Evolutionary conservation across 2,329 filamentous ascomycete genomes (phyloP), one percentile per base, ranked within the genome.

Genomic region (Epichloe gansuensis): DNA sequence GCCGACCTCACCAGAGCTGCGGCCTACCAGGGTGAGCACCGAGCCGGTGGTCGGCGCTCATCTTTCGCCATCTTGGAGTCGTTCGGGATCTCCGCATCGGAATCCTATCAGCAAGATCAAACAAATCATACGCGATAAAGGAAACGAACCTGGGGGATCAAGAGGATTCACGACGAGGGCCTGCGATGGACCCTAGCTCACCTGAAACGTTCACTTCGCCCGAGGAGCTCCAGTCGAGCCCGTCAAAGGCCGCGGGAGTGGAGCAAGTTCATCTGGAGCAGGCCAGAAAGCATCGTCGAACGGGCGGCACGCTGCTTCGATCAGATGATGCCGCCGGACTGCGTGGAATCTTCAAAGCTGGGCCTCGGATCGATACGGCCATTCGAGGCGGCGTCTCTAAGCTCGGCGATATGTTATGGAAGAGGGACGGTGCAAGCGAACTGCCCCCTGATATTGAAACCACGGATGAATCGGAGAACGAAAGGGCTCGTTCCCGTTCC

Each of bases 331-430:
- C 60, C 41, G 54, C 62, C 43, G 63, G 68, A 13, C 48, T 69
- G 15, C 80, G 83, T 43, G 82, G 85, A 6, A 83, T 95, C 47
- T 85, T 95, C 68, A 91, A 89, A 68, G 84, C 83, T 3, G 54
- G 54, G 4, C 80, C 82, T 48, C 77, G 86, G 52, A 82, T 91
- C 56, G 86, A 88, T 55, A 86, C 81, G 34, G 76, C 88, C 34
- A 78, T 94, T 45, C 75, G 77, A 28, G 78, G 73, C 6, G 69
- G 78, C 25, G 76, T 81, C 5, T 78, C 76, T 28, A 80, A 75
- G 59, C 65, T 82, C 13, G 74, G 77, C 34, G 78, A 81, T 49
- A 69, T 82, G 50, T 58, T 82, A 23, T 81, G 79, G 76, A 75
- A 73, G 57, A 79, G 73, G 55, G 77, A 81, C 9, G 64, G 57